Evolutionary conservation across 768 basidiomycete species (phyloP).

Genomic region (Pisolithus microcarpus): DNA sequence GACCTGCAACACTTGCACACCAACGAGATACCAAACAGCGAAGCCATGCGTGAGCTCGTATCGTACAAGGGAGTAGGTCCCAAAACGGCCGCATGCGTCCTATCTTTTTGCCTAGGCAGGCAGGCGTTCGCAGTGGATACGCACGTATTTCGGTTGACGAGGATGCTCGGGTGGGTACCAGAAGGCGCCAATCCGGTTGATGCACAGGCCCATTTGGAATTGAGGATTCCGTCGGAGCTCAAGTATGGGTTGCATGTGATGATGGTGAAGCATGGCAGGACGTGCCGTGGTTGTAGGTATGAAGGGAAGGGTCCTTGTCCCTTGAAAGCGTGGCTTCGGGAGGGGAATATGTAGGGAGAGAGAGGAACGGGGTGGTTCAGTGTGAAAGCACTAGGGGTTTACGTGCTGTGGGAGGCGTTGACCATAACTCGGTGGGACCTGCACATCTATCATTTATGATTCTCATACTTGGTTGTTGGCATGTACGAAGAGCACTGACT

Average conservation of each 20-base stretch:
- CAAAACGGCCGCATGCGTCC: conserved; percentile 57
- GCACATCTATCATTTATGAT: too few species aligned
- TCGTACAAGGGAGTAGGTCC: conserved; percentile 54
- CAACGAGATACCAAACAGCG: conserved; percentile 32
- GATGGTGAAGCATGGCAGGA: conserved; percentile 51
- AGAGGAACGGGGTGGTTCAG: neutral
- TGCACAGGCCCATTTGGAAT: conserved; percentile 52
- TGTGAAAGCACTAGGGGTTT: too few species aligned
- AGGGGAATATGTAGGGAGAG: conserved; percentile 4
- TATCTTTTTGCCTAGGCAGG: conserved; percentile 54
- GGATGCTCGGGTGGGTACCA: conserved; percentile 38
- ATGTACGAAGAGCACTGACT: too few species aligned
- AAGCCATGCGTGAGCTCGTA: conserved; percentile 51
- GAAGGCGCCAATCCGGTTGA: conserved; percentile 39
- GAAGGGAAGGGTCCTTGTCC: conserved; percentile 27
- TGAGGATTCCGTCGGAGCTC: conserved; percentile 41
- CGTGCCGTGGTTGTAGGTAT: conserved; percentile 48
- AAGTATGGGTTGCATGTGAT: conserved; percentile 54
- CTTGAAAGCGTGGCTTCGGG: conserved; percentile 31
- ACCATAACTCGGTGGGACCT: too few species aligned
- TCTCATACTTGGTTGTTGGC: too few species aligned
- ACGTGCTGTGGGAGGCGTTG: too few species aligned
- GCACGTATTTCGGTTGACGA: conserved; percentile 50
- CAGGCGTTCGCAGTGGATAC: conserved; percentile 60
- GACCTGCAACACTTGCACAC: conserved; percentile 49